Evolutionary conservation across 805 yeast genomes (phyloP), one percentile per base, ranked within the genome.

Genomic region (Monosporozyma aquatica): DNA sequence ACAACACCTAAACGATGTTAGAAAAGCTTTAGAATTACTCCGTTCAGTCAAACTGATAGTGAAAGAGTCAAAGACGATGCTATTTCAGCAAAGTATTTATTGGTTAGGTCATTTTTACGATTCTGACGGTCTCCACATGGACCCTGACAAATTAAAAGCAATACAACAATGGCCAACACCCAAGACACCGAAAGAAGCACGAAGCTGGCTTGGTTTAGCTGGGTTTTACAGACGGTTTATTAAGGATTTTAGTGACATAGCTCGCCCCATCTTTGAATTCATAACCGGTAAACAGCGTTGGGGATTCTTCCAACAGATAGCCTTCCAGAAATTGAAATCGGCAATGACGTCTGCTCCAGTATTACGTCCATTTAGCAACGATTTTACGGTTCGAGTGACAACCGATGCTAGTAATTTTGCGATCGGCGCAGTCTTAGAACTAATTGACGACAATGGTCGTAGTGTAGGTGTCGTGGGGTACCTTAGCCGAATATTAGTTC

Each of bases 341-440:
- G 23, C 28, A 2, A 8, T 40, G 24, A 10, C 13, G 7, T 14
- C 11, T 11, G 42, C 37, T 1, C 42, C 42, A 9, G 20, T 32
- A 4, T 26, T 40, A 3, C 24, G 32, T 30, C 42, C 42, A 3
- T 40, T 32, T 33, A 29, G 32, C 10, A 17, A n/a, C 2, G 8
- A 22, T 4, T 22, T 24, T 5, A 26, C 33, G 7, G 14, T 40
- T 5, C n/a, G 24, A 4, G 17, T 33, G n/a, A 33, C 38, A 13
- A 40, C 38, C 3, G 43, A 40, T 25, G 38, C 43, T 25, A 34
- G 25, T 26, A 32, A 34, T 3, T 8, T 13, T 6, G 23, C 24
- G 1, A 26, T 40, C 2, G 42, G 42, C 24, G 21, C 33, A 2
- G 18, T 20, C 2, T 15, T 37, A 4, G 33, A 26, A 37, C 13